Evolutionary conservation across 1,139 yeast species (phyloP), one percentile per base, ranked within the genome.

Genomic region (Magnusiomyces ingens): DNA sequence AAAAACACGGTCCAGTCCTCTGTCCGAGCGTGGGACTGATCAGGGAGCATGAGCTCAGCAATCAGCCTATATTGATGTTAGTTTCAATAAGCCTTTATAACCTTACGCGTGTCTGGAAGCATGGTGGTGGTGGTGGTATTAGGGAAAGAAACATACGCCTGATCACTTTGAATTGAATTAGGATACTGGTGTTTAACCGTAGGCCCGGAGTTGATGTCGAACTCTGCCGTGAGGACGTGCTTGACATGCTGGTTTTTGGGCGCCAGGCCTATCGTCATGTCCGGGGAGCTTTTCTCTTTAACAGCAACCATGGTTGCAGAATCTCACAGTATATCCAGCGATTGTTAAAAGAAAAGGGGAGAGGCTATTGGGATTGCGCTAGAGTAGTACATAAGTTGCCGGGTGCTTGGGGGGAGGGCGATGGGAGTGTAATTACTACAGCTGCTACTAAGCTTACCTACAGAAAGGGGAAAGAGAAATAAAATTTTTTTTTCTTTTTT

Each of bases 11-110:
- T 81, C 71, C 75, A 81, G 66, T 82, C 87, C 61, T 81, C 84
- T 35, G 71, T 71, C 48, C 86, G 66, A 54, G 76, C 77, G 63
- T 82, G 86, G 48, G 80, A 78, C 63, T 81, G 85, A 62, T 82
- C 87, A 0, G 87, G 87, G 45, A 82, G 68, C 82, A 82, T 79
- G 49, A 82, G 71, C 63, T 82, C 86, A 0, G 85, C 84, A 17
- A 53, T 50, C 10, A 55, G 49, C 8, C 51, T 52, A 21, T 17
- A 17, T 26, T 26, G 8, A 26, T 26, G 32, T 26, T 26, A 26
- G 8, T 26, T 38, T 8, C 13, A 52, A 18, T 26, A 26, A 26
- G 8, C 32, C 32, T 26, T 26, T 26, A n/a, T n/a, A 8, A 26
- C 4, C 32, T 4, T 8, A 26, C 32, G 22, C 54, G 11, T 49